phyloP scores from a whole-genome alignment of 768 basidiomycete genomes.

The Pulveroboletus sp. region DNA sequence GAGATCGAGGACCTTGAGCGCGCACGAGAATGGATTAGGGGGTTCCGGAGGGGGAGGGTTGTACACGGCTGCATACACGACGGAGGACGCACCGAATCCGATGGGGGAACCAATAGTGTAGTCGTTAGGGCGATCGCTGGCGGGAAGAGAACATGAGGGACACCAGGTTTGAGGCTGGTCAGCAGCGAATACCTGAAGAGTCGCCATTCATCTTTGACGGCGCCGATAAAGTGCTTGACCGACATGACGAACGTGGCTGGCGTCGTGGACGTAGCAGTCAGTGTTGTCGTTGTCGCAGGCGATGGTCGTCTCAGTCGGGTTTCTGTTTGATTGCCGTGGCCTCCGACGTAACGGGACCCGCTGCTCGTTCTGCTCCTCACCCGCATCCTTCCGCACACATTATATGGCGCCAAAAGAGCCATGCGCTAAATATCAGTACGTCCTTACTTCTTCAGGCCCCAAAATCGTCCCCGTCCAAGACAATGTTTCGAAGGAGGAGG shows the following conservation, averaged over 20 bases:
- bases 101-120: slow-evolving; percentile 75
- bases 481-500: slow-evolving; percentile 66
- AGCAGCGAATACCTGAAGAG: slow-evolving; percentile 57
- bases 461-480: slow-evolving; percentile 70
- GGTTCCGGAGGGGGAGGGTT: slow-evolving; percentile 37
- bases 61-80: slow-evolving; percentile 78
- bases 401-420: slow-evolving; percentile 63
- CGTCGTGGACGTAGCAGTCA: background rate
- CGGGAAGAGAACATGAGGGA: background rate
- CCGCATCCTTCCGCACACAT: slow-evolving; percentile 3
- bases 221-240: slow-evolving; percentile 57
- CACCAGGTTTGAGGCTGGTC: too few relatives aligned
- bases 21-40: slow-evolving; percentile 51
- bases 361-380: background rate
- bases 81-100: slow-evolving; percentile 89
- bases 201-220: slow-evolving; percentile 80
- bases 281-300: slow-evolving; percentile 1
- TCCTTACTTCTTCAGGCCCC: slow-evolving; percentile 59
- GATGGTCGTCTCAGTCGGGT: background rate
- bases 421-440: slow-evolving; percentile 72
- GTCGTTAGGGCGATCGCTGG: slow-evolving; percentile 63
- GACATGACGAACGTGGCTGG: slow-evolving; percentile 8
- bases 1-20: slow-evolving; percentile 87
- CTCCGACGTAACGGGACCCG: slow-evolving; percentile 12
- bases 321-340: background rate